Percentiles rank a stretch among this genome's conserved stretches.
These are phyloP conservation scores for Solanum paucissectum DNA, from an alignment of 257 asterid genomes.

Conservation along the genomic window DNA sequence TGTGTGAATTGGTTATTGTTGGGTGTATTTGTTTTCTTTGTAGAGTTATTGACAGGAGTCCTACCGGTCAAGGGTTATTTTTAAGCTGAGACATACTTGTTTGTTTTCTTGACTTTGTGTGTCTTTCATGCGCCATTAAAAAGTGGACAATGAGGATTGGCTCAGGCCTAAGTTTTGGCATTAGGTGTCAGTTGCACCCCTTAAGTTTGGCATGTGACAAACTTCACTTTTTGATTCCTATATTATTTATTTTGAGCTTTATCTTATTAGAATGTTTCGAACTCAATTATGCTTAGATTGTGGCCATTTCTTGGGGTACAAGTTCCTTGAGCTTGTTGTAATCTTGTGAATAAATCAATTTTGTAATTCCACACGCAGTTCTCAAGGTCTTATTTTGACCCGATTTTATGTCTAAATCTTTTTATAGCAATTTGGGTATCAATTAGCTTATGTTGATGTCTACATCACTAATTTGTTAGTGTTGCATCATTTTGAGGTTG, in stretches of 20 bases:
- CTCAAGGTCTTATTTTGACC: neutral
- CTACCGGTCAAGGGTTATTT: neutral
- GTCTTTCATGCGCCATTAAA: neutral
- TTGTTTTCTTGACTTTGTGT: neutral
- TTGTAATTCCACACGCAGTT: neutral
- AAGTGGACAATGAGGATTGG: neutral
- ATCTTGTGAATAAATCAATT: neutral
- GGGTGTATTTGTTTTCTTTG: neutral
- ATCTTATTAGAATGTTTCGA: neutral
- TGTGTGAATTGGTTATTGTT: too few relatives aligned
- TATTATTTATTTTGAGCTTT: too few relatives aligned
- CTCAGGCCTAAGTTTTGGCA: neutral
- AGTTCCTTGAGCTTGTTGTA: neutral
- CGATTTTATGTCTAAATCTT: too few relatives aligned
- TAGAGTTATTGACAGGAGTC: neutral
- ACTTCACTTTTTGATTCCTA: neutral
- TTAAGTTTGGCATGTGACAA: neutral
- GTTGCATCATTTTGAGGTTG: neutral
- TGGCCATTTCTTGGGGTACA: neutral
- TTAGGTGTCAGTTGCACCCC: neutral
- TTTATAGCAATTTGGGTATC: neutral
- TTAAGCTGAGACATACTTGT: neutral
- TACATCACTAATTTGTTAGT: neutral
- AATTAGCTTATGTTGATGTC: neutral
- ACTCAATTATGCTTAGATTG: neutral